Evolutionary conservation across 2,329 filamentous ascomycete genomes (phyloP).

Genomic region (Lecanicillium sp.): DNA sequence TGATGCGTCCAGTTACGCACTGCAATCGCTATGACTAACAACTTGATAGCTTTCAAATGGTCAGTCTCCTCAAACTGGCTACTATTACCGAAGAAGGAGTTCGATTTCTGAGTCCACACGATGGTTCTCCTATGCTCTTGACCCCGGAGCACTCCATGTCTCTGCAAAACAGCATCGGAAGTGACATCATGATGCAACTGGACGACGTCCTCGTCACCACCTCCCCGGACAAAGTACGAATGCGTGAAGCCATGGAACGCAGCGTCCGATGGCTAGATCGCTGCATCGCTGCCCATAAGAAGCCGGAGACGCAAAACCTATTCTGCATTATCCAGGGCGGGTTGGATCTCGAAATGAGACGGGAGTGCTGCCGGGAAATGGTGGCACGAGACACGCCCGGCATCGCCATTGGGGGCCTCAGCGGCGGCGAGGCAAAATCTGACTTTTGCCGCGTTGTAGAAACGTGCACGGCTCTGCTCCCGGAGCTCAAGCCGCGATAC

Average conservation of each 20-base stretch:
- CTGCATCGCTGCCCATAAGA: slow-evolving; percentile 83
- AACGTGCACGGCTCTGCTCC: slow-evolving; percentile 76
- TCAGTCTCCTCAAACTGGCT: slow-evolving; percentile 86
- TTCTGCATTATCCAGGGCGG: slow-evolving; percentile 99
- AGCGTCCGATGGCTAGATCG: slow-evolving; percentile 94
- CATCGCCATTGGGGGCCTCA: slow-evolving; percentile 91
- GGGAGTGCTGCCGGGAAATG: slow-evolving; percentile 81
- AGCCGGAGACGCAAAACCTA: slow-evolving; percentile 77
- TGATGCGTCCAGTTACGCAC: slow-evolving; percentile 14
- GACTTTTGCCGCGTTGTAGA: slow-evolving; percentile 88
- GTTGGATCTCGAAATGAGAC: slow-evolving; percentile 77
- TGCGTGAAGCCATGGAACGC: slow-evolving; percentile 90
- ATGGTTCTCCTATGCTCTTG: slow-evolving; percentile 90
- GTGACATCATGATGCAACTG: slow-evolving; percentile 98
- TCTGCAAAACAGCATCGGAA: slow-evolving; percentile 93
- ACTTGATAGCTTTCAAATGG: slow-evolving; percentile 89
- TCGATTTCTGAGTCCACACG: slow-evolving; percentile 90
- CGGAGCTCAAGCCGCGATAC: slow-evolving; percentile 90
- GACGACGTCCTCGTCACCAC: slow-evolving; percentile 97
- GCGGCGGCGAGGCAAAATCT: slow-evolving; percentile 87
- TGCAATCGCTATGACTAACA: neutral
- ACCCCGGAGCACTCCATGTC: slow-evolving; percentile 96
- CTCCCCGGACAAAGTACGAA: slow-evolving; percentile 78
- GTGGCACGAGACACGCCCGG: slow-evolving; percentile 84
- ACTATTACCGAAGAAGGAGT: slow-evolving; percentile 95